A percentile compares a stretch with the other conserved stretches of the same genome.
phyloP scores from a whole-genome alignment of 2,329 filamentous ascomycete genomes.

The Colletotrichum abscissum region DNA sequence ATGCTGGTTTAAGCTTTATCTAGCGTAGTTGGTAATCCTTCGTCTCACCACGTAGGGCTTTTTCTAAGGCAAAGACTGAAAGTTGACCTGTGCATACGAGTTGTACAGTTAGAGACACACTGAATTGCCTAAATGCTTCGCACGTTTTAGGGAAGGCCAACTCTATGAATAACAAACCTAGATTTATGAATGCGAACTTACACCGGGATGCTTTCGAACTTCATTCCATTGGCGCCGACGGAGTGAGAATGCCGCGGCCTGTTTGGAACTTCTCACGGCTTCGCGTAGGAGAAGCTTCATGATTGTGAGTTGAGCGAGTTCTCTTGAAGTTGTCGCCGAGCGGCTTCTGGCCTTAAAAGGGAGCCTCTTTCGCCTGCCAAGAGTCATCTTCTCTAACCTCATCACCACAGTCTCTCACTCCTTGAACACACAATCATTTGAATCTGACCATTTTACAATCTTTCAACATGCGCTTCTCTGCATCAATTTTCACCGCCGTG shows the following conservation, averaged over 20 bases:
- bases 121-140: no score
- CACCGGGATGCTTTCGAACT: not conserved
- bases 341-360: not conserved
- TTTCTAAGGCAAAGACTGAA: no score
- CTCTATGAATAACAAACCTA: not conserved
- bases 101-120: no score
- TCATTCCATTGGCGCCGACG: not conserved
- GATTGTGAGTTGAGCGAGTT: not conserved
- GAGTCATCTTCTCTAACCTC: not conserved
- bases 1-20: not conserved
- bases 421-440: not conserved
- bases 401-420: not conserved
- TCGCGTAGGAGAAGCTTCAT: not conserved
- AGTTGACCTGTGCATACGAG: no score
- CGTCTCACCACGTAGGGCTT: not conserved
- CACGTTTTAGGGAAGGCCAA: not conserved
- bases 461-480: not conserved
- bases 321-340: not conserved
- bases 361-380: not conserved
- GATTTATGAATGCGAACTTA: not conserved
- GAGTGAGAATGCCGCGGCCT: not conserved
- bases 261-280: not conserved
- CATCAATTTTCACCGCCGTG: not conserved
- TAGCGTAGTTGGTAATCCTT: not conserved
- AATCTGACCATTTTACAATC: not conserved